These are phyloP conservation scores for Lipomyces yamanashiensis DNA, from an alignment of 805 yeast species.

Conservation along the genomic window DNA sequence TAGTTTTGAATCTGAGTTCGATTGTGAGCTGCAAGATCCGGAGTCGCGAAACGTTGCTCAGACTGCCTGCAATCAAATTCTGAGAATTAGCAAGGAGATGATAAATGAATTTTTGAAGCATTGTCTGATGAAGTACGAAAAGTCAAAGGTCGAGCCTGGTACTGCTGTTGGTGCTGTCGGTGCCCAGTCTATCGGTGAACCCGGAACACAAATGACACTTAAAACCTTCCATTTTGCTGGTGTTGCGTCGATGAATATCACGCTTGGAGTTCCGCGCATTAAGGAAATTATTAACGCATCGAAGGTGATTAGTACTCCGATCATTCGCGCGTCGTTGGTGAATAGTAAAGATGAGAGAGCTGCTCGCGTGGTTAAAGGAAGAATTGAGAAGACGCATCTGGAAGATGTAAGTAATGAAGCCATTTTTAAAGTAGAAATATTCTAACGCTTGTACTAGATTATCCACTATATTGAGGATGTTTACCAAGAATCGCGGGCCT, in stretches of 20 bases:
- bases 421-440: neutral
- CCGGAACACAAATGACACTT: conserved; percentile 98
- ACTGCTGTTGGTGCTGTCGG: conserved; percentile 99
- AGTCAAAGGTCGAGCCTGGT: conserved; percentile 96
- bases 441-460: conserved; percentile 46
- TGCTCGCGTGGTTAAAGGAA: conserved; percentile 97
- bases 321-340: conserved; percentile 90
- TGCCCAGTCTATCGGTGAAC: conserved; percentile 99
- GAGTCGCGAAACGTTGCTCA: conserved; percentile 43
- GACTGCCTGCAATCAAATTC: conserved; percentile 46
- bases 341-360: conserved; percentile 86
- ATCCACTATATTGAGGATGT: conserved; percentile 93
- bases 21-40: conserved; percentile 50
- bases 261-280: conserved; percentile 98
- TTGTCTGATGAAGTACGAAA: conserved; percentile 78
- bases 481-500: conserved; percentile 78
- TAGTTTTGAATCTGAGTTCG: conserved; percentile 44
- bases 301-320: conserved; percentile 92
- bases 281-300: conserved; percentile 98
- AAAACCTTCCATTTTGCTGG: conserved; percentile 99
- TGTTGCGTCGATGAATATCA: conserved; percentile 98
- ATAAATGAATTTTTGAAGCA: conserved; percentile 70
- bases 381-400: conserved; percentile 88
- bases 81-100: conserved; percentile 66
- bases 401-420: conserved; percentile 54